Evolutionary conservation across 192 early-diverging fungal genomes (phyloP), one percentile per base, ranked within the genome.

Genomic region (Phycomyces blakesleeanus): DNA sequence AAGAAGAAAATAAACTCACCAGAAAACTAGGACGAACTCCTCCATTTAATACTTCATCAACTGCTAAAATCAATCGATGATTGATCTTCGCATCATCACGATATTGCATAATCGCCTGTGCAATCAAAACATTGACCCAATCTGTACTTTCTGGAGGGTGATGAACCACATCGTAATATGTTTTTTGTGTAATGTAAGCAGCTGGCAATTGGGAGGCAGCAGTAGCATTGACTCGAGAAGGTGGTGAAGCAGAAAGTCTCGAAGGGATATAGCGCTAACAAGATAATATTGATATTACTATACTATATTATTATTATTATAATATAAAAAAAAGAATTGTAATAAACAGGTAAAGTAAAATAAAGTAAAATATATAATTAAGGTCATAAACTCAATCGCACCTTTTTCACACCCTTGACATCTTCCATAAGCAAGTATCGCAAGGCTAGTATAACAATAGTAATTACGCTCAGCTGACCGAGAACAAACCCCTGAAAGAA

Each of bases 81-180:
- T 86, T 83, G 38, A 91, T 79, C 16, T 80, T 80, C 15, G 79
- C 83, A 64, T 95, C 90, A 40, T 84, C 82, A 29, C 93, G 70
- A 66, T 89, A 93, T 38, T 83, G 81, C 24, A 84, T 75, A 51
- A 95, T 86, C 2, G 84, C 76, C 68, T 93, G 91, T 10, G 86
- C 93, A 20, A 92, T 39, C 25, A 95, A 49, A 2, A 93, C 89
- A 64, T 91, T 93, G 40, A 94, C 74, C 93, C 93, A 95, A 40
- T 91, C 91, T 25, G 85, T 82, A 20, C 87, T 83, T 68, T 95
- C 93, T 0, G 82, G 78, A 16, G 74, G 62, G 37, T 82, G 83
- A 49, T 80, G 74, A 22, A 77, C 59, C 20, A 81, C 51, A 55
- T 86, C 81, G 57, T 86, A 83, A 20, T 80, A 73, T 11, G 78